These are phyloP conservation scores for Calonectria pseudoreteaudii DNA, from an alignment of 2,329 filamentous ascomycete genomes.

Conservation along the genomic window DNA sequence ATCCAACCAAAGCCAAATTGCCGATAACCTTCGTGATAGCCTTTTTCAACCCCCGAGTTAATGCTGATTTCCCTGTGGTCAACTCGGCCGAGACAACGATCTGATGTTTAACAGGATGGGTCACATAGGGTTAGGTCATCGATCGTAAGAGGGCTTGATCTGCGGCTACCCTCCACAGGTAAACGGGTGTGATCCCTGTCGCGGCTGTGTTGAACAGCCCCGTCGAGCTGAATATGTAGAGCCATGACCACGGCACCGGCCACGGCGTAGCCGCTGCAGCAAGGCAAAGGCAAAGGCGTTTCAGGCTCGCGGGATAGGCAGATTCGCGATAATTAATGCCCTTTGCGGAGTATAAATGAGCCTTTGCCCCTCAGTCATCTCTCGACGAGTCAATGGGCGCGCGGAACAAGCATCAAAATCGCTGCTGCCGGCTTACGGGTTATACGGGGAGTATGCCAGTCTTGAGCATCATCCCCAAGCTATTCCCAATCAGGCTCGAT, in stretches of 20 bases:
- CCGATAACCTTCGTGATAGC: not conserved
- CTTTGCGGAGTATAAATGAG: not conserved
- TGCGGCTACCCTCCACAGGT: not conserved
- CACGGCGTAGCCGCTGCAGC: not conserved
- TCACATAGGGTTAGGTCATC: not conserved
- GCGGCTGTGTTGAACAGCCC: slow-evolving; percentile 3
- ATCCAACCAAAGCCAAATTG: not conserved
- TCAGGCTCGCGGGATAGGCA: not conserved
- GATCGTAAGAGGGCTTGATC: not conserved
- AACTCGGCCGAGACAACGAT: not conserved
- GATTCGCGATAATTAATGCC: not conserved
- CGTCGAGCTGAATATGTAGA: not conserved
- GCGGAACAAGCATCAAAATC: not conserved
- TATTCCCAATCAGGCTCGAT: slow-evolving; percentile 33
- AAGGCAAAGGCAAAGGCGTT: not conserved
- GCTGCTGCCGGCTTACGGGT: not conserved
- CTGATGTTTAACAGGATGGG: not conserved
- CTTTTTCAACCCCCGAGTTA: not conserved
- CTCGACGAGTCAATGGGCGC: not conserved
- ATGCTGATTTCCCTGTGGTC: not conserved
- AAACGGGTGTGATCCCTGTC: not conserved
- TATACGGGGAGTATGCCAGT: not conserved
- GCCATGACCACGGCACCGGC: not conserved
- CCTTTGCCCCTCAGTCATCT: not conserved
- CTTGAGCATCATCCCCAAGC: not conserved